Evolutionary conservation across 257 asterid genomes (phyloP).

Genomic region (Solanum clarkiae): DNA sequence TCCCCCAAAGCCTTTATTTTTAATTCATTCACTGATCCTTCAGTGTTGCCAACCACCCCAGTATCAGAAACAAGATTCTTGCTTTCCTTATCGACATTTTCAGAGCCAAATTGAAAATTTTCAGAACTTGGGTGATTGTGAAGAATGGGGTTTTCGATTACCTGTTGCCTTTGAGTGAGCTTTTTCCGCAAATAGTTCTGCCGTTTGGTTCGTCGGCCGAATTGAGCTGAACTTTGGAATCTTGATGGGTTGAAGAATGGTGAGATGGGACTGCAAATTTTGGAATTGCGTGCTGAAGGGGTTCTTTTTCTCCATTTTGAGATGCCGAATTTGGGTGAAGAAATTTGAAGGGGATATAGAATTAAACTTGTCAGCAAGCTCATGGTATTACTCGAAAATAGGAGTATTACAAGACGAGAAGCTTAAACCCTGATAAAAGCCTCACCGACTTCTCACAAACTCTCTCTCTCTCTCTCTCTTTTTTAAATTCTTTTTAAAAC

Average conservation of each 20-base stretch:
- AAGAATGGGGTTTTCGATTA: conserved; percentile 13
- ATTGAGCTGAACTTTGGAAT: conserved; percentile 49
- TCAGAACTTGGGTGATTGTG: conserved; percentile 17
- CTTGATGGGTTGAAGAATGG: conserved; percentile 22
- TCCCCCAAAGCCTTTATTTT: conserved; percentile 31
- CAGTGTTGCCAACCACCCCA: neutral
- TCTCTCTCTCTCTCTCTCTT: no score
- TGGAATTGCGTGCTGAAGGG: conserved; percentile 19
- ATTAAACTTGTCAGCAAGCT: conserved; percentile 14
- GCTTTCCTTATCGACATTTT: conserved; percentile 1
- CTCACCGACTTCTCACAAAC: neutral
- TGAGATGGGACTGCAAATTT: conserved; percentile 7
- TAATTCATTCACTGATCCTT: conserved; percentile 7
- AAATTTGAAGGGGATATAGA: conserved; percentile 5
- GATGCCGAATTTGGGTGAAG: conserved; percentile 9
- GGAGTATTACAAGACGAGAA: neutral
- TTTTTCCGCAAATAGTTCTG: conserved; percentile 66
- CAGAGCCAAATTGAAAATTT: conserved; percentile 11
- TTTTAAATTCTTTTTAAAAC: no score
- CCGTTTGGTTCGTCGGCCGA: conserved; percentile 41
- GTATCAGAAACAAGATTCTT: conserved; percentile 14
- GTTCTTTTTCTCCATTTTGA: conserved; percentile 19
- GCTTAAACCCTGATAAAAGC: neutral
- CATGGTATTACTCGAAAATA: neutral
- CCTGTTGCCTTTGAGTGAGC: conserved; percentile 43